Evolutionary conservation across 495 filamentous ascomycete genomes (phyloP).

Genomic region (Penicillium cosmopolitanum): DNA sequence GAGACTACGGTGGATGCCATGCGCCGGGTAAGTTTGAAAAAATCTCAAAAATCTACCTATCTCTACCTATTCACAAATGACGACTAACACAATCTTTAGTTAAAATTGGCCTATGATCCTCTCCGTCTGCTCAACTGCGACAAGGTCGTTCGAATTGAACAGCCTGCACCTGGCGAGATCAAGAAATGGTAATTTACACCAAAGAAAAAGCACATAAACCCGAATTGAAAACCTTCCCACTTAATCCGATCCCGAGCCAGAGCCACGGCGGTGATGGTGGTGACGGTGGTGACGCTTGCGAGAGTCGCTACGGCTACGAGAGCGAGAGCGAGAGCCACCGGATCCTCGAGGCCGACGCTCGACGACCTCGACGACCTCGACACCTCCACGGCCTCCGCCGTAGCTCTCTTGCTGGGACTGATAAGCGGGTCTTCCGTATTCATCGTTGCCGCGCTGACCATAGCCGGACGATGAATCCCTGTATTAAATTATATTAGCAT

Average conservation of each 20-base stretch:
- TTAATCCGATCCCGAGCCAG: conserved; percentile 30
- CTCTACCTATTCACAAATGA: conserved; percentile 1
- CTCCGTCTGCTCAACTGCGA: conserved; percentile 69
- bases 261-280: conserved; percentile 37
- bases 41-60: background rate
- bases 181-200: conserved; percentile 41
- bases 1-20: conserved; percentile 62
- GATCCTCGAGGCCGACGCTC: conserved; percentile 18
- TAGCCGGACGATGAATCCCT: conserved; percentile 25
- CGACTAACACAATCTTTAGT: conserved; percentile 34
- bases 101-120: conserved; percentile 69
- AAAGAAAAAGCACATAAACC: background rate
- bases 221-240: too few species aligned
- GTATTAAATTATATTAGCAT: conserved; percentile 17
- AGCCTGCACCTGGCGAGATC: conserved; percentile 40
- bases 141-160: conserved; percentile 61
- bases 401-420: conserved; percentile 24
- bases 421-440: conserved; percentile 20
- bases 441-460: conserved; percentile 23
- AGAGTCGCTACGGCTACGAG: conserved; percentile 23
- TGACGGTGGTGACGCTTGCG: conserved; percentile 40
- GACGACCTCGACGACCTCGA: conserved; percentile 12
- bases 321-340: conserved; percentile 18
- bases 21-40: conserved; percentile 55
- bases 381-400: conserved; percentile 16